Evolutionary conservation across 73 alveolate genomes (phyloP), one percentile per base, ranked within the genome.

Genomic region (Blepharisma japonicum): DNA sequence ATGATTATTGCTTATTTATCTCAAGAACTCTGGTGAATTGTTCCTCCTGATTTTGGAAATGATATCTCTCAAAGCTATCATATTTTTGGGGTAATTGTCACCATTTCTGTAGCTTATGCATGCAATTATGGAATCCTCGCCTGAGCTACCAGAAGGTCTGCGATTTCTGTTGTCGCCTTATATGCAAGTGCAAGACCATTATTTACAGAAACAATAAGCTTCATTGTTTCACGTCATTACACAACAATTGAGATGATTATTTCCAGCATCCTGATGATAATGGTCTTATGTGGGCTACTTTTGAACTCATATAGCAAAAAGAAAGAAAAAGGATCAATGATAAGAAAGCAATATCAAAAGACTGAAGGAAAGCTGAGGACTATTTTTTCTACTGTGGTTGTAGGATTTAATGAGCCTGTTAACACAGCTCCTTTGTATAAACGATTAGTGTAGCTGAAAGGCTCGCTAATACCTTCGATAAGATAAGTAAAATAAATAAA

Each of bases 61-160:
- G 21, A 11, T 4, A 14, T 51, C 4, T 14, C n/a, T 51, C 27
- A 11, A 18, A 11, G 66, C 66, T 51, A 51, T 14, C 21, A 51
- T 14, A 14, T 14, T 14, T 14, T 18, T 51, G 66, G n/a, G n/a
- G 66, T 51, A 14, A 14, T 51, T 4, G 42, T 32, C 42, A 32
- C 21, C 27, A 51, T 51, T 51, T 14, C 21, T 11, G 27, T 51
- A 18, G 66, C 27, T 14, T 51, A 51, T 51, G 66, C 66, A 11
- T 18, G n/a, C 27, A 51, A 18, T 4, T 51, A 51, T 51, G 27
- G n/a, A 18, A 51, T 18, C n/a, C n/a, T 51, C 27, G 66, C 66
- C 66, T 51, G 66, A 18, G 66, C 66, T 18, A 51, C 66, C 66
- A 11, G 66, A 11, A 51, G 66, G 66, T 11, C 66, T 51, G n/a